Percentiles rank a stretch among this genome's conserved stretches.
phyloP scores from a whole-genome alignment of 345 rosid species.

The Salix arbutifolia region DNA sequence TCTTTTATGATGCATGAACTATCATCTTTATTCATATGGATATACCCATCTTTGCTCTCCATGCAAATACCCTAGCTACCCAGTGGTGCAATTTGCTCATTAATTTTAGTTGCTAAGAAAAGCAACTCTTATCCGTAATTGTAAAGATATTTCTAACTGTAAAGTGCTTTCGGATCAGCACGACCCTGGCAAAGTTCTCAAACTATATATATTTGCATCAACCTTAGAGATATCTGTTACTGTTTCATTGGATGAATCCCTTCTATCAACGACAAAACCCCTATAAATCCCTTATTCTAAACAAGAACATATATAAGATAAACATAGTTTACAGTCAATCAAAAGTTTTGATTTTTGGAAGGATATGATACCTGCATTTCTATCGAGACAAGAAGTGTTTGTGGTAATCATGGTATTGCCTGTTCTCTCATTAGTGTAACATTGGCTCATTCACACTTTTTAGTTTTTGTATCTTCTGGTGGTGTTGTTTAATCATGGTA shows the following conservation, averaged over 20 bases:
- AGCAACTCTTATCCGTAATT: conserved; percentile 9
- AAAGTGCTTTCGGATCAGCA: conserved; percentile 4
- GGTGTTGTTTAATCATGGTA: neutral
- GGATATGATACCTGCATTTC: neutral
- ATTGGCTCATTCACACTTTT: neutral
- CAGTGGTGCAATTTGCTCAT: conserved; percentile 11
- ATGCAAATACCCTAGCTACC: neutral
- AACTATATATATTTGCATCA: neutral
- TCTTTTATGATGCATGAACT: neutral
- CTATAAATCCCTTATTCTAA: too few species aligned
- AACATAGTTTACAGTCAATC: too few species aligned
- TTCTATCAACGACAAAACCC: neutral
- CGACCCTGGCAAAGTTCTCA: neutral
- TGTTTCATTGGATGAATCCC: neutral
- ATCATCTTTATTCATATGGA: neutral
- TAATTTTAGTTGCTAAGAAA: neutral
- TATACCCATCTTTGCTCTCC: neutral
- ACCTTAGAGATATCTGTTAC: neutral
- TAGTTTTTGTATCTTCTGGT: neutral
- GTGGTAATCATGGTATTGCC: neutral
- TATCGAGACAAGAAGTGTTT: neutral
- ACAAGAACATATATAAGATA: too few species aligned
- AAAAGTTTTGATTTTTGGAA: neutral
- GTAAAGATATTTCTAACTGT: neutral
- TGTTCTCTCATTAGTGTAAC: neutral